Evolutionary conservation across 2,329 filamentous ascomycete genomes (phyloP), one percentile per base, ranked within the genome.

Genomic region (Mariannaea sp.): DNA sequence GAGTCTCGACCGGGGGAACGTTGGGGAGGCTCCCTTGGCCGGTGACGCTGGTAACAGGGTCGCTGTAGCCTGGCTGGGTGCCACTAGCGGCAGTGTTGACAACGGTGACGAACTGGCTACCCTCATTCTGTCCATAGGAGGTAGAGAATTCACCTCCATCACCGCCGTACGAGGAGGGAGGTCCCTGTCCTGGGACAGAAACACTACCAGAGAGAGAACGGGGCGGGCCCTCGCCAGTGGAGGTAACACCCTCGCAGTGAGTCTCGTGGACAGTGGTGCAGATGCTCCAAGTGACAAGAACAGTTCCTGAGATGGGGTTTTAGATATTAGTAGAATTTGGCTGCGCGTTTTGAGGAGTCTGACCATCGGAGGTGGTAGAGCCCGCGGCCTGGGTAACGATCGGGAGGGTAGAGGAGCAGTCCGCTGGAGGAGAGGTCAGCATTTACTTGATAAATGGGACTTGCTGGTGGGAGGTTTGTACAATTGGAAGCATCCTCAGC

Each of bases 251-350:
- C 26, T 64, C 56, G 61, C 73, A 75, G 46, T 65, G 57, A 26
- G 71, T 74, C 50, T 65, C 66, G 22, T 70, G 64, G 22, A 71
- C 57, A 43, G 74, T 53, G 56, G 65, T 68, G 66, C 73, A 75
- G 48, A 71, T 57, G 60, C 72, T 73, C 59, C 72, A 65, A 22
- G 70, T 67, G 57, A 70, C 70, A 36, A 74, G 56, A 24, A 70
- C 46, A 17, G 61, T 58, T 2, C 71, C 71, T 74, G 8, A n/a
- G n/a, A n/a, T 14, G 36, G 1, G 16, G 7, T n/a, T 16, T 46
- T 33, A 39, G 52, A 41, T 29, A 36, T 36, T 17, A 7, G 16
- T 8, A 9, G 1, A 7, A 36, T n/a, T 10, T 16, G 36, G 40
- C 2, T 9, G 14, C 5, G 36, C 7, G 19, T 6, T 16, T 20